Evolutionary conservation across 495 filamentous ascomycete species (phyloP).

Genomic region (Umbilicaria muhlenbergii): DNA sequence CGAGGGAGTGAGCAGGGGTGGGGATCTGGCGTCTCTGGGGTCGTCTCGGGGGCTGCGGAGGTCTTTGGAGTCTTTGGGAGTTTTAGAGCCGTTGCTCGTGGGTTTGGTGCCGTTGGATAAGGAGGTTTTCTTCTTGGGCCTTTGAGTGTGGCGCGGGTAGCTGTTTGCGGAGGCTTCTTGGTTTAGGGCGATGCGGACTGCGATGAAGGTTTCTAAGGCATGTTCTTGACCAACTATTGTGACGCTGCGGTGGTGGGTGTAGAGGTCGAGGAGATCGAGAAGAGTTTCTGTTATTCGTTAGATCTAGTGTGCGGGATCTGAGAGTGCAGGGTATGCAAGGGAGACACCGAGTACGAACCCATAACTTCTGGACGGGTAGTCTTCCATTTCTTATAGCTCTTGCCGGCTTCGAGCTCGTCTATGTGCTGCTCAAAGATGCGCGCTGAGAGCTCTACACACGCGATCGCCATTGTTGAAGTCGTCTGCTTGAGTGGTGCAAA

Average conservation of each 20-base stretch:
- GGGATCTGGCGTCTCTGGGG: slow-evolving; percentile 15
- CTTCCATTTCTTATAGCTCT: slow-evolving; percentile 37
- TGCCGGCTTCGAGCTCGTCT: slow-evolving; percentile 27
- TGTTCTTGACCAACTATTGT: slow-evolving; percentile 60
- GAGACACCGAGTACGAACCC: slow-evolving; percentile 23
- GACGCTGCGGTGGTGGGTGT: slow-evolving; percentile 57
- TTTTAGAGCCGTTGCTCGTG: slow-evolving; percentile 4
- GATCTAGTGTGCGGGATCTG: background rate
- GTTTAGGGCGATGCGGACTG: slow-evolving; percentile 74
- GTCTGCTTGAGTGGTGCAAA: slow-evolving; percentile 82
- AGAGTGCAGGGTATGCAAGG: background rate
- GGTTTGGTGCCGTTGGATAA: slow-evolving; percentile 12
- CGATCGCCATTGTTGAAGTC: slow-evolving; percentile 60
- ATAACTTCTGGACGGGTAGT: slow-evolving; percentile 56
- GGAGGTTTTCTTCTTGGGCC: slow-evolving; percentile 1
- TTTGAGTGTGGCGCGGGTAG: slow-evolving; percentile 34
- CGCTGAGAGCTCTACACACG: slow-evolving; percentile 65
- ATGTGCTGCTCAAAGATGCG: slow-evolving; percentile 40
- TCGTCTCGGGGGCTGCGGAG: slow-evolving; percentile 8
- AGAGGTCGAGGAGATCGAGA: slow-evolving; percentile 76
- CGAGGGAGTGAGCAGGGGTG: slow-evolving; percentile 21
- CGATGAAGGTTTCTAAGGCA: slow-evolving; percentile 60
- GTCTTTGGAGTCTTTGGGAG: slow-evolving; percentile 3
- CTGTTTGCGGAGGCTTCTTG: slow-evolving; percentile 44
- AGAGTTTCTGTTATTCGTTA: slow-evolving; percentile 44